These are phyloP conservation scores for Malbranchea zuffiana DNA, from an alignment of 2,329 filamentous ascomycete species.

Conservation along the genomic window DNA sequence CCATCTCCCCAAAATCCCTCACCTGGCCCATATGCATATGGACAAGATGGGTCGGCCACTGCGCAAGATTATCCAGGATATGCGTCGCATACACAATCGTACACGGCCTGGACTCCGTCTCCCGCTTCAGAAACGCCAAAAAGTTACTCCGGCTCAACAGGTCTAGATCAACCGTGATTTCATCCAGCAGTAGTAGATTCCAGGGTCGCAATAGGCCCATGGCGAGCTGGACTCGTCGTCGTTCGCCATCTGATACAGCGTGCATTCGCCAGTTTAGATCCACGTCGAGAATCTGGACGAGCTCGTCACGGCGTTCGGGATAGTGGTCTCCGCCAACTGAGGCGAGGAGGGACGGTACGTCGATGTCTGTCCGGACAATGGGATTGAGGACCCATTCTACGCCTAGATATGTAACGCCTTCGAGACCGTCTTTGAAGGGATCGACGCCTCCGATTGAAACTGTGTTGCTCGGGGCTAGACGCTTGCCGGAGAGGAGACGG, in stretches of 20 bases:
- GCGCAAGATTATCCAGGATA: conserved; percentile 86
- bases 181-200: conserved; percentile 81
- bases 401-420: conserved; percentile 93
- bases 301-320: conserved; percentile 69
- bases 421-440: conserved; percentile 79
- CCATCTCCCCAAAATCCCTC: conserved; percentile 72
- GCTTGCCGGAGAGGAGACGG: conserved; percentile 87
- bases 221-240: conserved; percentile 81
- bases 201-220: conserved; percentile 92
- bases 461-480: conserved; percentile 65
- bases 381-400: conserved; percentile 97
- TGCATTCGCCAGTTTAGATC: conserved; percentile 92
- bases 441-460: conserved; percentile 74
- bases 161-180: conserved; percentile 95
- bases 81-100: conserved; percentile 97
- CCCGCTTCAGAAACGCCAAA: conserved; percentile 69
- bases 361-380: conserved; percentile 90
- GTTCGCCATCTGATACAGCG: conserved; percentile 84
- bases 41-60: conserved; percentile 90
- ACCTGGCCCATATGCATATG: conserved; percentile 88
- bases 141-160: conserved; percentile 77
- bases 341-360: conserved; percentile 70
- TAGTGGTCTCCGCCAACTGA: conserved; percentile 81
- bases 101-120: conserved; percentile 71
- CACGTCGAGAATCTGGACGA: conserved; percentile 80